Evolutionary conservation across 2,329 filamentous ascomycete species (phyloP).

Genomic region (Hypoxylon sp.): DNA sequence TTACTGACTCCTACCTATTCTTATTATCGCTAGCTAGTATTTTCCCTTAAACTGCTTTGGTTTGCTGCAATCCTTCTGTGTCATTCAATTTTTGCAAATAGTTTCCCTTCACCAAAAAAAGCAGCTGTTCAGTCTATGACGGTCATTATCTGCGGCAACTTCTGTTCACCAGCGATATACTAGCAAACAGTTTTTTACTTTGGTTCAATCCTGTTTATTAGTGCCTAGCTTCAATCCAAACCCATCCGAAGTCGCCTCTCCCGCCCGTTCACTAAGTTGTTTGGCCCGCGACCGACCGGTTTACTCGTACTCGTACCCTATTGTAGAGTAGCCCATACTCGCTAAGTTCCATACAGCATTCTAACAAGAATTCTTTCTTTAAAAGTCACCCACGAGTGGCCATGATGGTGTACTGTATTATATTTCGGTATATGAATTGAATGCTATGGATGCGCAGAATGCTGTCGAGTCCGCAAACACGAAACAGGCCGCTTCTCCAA

Average conservation of each 20-base stretch:
- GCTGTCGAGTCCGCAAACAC: conserved; percentile 73
- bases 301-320: conserved; percentile 37
- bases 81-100: conserved; percentile 43
- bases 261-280: conserved; percentile 21
- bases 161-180: conserved; percentile 36
- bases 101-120: conserved; percentile 38
- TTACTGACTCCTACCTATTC: conserved; percentile 16
- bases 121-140: conserved; percentile 24
- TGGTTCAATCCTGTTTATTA: conserved; percentile 28
- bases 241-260: conserved; percentile 21
- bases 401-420: conserved; percentile 72
- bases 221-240: conserved; percentile 12
- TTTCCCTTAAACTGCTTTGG: conserved; percentile 36
- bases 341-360: conserved; percentile 35
- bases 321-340: conserved; percentile 36
- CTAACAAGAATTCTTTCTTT: conserved; percentile 43
- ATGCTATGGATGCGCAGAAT: conserved; percentile 79
- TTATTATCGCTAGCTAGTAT: conserved; percentile 33
- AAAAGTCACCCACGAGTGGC: conserved; percentile 59
- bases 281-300: conserved; percentile 43
- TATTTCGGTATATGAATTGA: conserved; percentile 66
- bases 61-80: conserved; percentile 39
- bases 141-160: conserved; percentile 33
- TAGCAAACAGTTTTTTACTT: conserved; percentile 35
- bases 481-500: conserved; percentile 70